These are phyloP conservation scores for Sporisorium scitamineum DNA, from an alignment of 1,284 basidiomycete genomes.

Conservation along the genomic window DNA sequence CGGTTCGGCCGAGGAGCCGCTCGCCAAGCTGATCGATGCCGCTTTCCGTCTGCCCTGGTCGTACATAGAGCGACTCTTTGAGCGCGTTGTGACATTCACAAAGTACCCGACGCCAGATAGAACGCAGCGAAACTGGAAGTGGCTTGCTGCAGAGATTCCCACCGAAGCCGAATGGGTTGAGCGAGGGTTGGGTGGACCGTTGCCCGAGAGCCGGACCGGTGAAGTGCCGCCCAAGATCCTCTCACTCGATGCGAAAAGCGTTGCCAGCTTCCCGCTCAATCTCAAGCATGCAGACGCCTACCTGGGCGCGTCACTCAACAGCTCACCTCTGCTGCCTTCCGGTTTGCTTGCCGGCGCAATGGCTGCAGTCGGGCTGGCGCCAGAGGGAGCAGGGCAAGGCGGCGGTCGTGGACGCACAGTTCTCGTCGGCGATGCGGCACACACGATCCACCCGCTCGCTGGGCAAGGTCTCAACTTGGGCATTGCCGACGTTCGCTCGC, in stretches of 20 bases:
- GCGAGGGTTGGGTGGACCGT: constrained; percentile 26
- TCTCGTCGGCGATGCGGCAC: constrained; percentile 94
- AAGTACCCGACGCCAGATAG: constrained; percentile 15
- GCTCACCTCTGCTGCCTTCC: constrained; percentile 35
- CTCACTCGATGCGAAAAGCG: constrained; percentile 79
- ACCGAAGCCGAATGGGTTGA: constrained; percentile 45
- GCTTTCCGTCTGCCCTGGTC: constrained; percentile 87
- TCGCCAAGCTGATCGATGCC: constrained; percentile 85
- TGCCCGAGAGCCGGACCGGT: constrained; percentile 50
- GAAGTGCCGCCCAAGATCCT: constrained; percentile 79
- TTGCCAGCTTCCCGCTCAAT: constrained; percentile 90
- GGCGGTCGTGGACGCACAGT: constrained; percentile 77
- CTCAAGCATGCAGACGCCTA: constrained; percentile 90
- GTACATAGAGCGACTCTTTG: constrained; percentile 79
- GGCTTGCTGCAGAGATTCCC: constrained; percentile 46
- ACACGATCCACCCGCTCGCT: constrained; percentile 94
- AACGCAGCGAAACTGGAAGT: constrained; percentile 35
- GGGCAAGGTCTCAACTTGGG: constrained; percentile 97
- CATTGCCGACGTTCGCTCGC: constrained; percentile 77
- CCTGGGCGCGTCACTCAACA: constrained; percentile 73
- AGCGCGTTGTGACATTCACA: constrained; percentile 74
- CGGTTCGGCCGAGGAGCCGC: constrained; percentile 71
- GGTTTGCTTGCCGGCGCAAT: constrained; percentile 46
- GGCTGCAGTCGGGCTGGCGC: constrained; percentile 45
- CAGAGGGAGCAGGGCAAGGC: constrained; percentile 54